Percentiles rank a stretch among this genome's conserved stretches.
These are phyloP conservation scores for Terfezia boudieri DNA, from an alignment of 495 filamentous ascomycete genomes.

Conservation along the genomic window DNA sequence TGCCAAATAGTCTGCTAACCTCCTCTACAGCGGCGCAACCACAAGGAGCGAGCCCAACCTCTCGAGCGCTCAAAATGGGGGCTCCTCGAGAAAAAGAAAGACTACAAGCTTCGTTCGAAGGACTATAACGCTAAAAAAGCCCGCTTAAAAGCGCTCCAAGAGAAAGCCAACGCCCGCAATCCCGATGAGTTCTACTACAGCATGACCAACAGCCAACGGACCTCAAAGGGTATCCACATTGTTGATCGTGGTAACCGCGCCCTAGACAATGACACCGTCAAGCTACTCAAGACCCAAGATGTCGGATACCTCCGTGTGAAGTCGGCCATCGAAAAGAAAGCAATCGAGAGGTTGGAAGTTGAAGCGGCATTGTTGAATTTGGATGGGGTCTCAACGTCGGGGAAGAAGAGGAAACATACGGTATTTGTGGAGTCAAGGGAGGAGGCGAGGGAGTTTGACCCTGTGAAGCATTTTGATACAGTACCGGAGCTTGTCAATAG, in stretches of 20 bases:
- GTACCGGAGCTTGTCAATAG: slow-evolving; percentile 16
- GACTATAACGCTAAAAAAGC: slow-evolving; percentile 73
- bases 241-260: slow-evolving; percentile 22
- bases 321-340: slow-evolving; percentile 33
- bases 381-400: slow-evolving; percentile 10
- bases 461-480: slow-evolving; percentile 20
- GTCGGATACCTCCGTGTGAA: slow-evolving; percentile 64
- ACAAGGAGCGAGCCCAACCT: slow-evolving; percentile 75
- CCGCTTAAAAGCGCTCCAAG: slow-evolving; percentile 51
- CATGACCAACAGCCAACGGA: slow-evolving; percentile 41
- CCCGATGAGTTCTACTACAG: slow-evolving; percentile 92
- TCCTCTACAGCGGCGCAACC: slow-evolving; percentile 31
- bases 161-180: slow-evolving; percentile 70
- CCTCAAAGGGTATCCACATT: slow-evolving; percentile 25
- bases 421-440: slow-evolving; percentile 34
- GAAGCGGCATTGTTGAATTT: slow-evolving; percentile 24
- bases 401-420: slow-evolving; percentile 22
- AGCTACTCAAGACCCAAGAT: slow-evolving; percentile 91
- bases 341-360: slow-evolving; percentile 36
- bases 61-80: slow-evolving; percentile 61
- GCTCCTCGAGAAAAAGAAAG: slow-evolving; percentile 80
- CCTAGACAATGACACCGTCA: slow-evolving; percentile 45
- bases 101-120: slow-evolving; percentile 75
- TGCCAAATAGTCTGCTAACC: too few species aligned
- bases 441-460: slow-evolving; percentile 26